Evolutionary conservation across 2,329 filamentous ascomycete genomes (phyloP).

Genomic region (Fusarium pilosicola): DNA sequence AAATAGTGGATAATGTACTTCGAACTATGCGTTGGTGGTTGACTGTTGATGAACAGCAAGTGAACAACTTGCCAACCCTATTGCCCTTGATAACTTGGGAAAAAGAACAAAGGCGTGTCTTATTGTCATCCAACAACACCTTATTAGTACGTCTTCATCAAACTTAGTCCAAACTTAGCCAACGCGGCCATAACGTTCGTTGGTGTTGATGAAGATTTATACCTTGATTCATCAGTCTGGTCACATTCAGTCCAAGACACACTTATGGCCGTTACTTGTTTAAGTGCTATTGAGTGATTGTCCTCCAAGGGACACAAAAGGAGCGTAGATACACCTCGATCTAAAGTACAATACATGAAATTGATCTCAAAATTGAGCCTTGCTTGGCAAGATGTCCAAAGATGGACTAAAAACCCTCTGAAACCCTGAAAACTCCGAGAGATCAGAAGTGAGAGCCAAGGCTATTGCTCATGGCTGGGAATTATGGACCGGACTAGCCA

Average conservation of each 20-base stretch:
- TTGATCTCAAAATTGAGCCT: conserved; percentile 33
- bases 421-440: conserved; percentile 4
- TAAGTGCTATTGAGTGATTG: conserved; percentile 6
- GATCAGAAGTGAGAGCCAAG: background rate
- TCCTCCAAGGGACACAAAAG: conserved; percentile 7
- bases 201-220: background rate
- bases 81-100: background rate
- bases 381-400: conserved; percentile 31
- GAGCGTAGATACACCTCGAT: conserved; percentile 36
- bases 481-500: conserved; percentile 14
- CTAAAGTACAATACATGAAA: conserved; percentile 39
- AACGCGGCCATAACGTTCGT: background rate
- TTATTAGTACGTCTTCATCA: background rate
- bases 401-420: conserved; percentile 17
- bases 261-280: conserved; percentile 3
- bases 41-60: background rate
- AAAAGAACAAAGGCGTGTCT: background rate
- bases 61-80: background rate
- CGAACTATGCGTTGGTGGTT: background rate
- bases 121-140: background rate
- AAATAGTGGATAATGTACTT: background rate
- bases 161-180: background rate
- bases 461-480: background rate
- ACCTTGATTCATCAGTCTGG: background rate
- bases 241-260: background rate